A percentile compares a stretch with the other conserved stretches of the same genome.
Evolutionary conservation across 78 protist genomes (phyloP).

Genomic region (Bigelowiella natans): DNA sequence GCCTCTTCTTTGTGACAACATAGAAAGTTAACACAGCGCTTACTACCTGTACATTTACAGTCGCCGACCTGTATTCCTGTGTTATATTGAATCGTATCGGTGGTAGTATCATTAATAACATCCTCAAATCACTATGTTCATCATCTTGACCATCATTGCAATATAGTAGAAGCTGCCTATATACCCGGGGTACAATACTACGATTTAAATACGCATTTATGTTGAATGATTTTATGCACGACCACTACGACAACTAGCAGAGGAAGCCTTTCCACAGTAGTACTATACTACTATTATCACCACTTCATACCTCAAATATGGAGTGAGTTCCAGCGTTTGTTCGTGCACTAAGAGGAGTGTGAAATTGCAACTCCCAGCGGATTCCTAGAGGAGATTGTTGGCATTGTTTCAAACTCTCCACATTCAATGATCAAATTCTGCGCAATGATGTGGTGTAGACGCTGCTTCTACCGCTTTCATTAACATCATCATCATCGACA

Average conservation of each 20-base stretch:
- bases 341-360: not conserved
- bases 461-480: no score
- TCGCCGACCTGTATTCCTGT: not conserved
- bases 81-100: not conserved
- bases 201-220: not conserved
- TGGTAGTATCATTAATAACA: not conserved
- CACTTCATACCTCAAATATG: not conserved
- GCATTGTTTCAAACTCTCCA: no score
- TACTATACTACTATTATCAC: not conserved
- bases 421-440: no score
- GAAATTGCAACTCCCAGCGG: not conserved
- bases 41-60: not conserved
- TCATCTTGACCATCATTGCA: no score
- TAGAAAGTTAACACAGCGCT: not conserved
- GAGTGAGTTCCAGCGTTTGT: not conserved
- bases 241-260: not conserved
- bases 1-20: not conserved
- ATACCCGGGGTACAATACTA: no score
- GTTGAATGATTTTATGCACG: not conserved
- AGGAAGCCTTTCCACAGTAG: not conserved
- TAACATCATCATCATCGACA: no score
- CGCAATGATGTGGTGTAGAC: no score
- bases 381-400: no score
- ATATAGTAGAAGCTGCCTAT: no score
- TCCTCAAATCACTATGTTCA: not conserved